These are phyloP conservation scores for Moricandia arvensis DNA, from an alignment of 345 rosid species.

Conservation along the genomic window DNA sequence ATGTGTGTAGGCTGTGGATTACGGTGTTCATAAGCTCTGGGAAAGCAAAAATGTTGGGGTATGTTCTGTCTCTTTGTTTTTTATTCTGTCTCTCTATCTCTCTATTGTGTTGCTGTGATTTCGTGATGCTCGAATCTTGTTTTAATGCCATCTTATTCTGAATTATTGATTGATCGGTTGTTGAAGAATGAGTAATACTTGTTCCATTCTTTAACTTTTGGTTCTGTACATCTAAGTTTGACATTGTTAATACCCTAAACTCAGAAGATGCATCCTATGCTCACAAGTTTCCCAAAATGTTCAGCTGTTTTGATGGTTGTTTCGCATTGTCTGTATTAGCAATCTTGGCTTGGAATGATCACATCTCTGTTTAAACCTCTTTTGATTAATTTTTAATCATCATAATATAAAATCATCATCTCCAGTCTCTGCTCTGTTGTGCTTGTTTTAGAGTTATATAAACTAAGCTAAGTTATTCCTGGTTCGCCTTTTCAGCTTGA, in stretches of 20 bases:
- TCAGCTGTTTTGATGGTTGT: too few species aligned
- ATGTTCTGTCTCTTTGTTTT: constrained; percentile 9
- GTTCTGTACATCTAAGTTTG: background rate
- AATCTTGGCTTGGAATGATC: too few species aligned
- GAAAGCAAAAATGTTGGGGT: constrained; percentile 95
- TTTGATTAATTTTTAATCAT: background rate
- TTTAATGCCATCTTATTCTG: background rate
- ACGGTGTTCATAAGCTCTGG: constrained; percentile 90
- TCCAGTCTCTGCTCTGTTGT: background rate
- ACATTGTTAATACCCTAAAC: background rate
- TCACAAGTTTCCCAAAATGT: background rate
- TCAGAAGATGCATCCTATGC: background rate
- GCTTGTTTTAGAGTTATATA: background rate
- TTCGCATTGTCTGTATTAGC: too few species aligned
- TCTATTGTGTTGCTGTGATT: too few species aligned
- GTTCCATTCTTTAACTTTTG: background rate
- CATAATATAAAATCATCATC: background rate
- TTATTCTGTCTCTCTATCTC: background rate
- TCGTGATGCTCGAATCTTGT: background rate
- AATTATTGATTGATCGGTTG: background rate
- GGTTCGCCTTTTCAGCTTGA: background rate
- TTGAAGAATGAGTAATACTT: background rate
- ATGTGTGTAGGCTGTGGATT: constrained; percentile 85
- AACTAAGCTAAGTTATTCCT: background rate
- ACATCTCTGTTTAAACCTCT: background rate